Conservation (phyloP, 352 stramenopile genomes). For the Halophytophthora polymorphica region DNA sequence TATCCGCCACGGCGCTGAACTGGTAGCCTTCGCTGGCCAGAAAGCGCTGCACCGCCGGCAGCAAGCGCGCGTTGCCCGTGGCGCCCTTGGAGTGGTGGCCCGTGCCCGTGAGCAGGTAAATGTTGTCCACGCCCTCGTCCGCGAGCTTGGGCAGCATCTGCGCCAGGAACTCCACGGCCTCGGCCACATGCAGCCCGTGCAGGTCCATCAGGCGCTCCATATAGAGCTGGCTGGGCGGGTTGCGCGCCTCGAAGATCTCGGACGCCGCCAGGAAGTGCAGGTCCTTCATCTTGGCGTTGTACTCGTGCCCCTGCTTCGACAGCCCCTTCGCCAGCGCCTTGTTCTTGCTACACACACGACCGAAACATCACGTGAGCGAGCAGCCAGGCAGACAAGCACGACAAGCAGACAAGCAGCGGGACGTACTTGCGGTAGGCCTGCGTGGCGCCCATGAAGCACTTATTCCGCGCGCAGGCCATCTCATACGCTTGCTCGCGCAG, state of each 20-base stretch:
- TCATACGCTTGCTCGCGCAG: conserved; percentile 77
- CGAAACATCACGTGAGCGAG: conserved; percentile 3
- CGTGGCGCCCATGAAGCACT: conserved; percentile 86
- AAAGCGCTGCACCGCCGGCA: conserved; percentile 81
- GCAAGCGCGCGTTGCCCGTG: conserved; percentile 57
- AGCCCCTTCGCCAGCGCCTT: conserved; percentile 66
- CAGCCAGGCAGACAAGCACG: conserved; percentile 4
- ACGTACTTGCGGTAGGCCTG: conserved; percentile 73
- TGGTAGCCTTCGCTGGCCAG: conserved; percentile 70
- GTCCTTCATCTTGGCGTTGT: conserved; percentile 85
- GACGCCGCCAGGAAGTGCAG: conserved; percentile 71
- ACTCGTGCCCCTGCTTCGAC: conserved; percentile 75
- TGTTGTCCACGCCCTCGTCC: conserved; percentile 67
- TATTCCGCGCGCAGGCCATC: conserved; percentile 77
- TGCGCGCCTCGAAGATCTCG: conserved; percentile 78
- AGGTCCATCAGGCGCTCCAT: conserved; percentile 80
- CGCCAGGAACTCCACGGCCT: conserved; percentile 73
- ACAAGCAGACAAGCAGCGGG: conserved; percentile 3
- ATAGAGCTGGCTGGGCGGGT: conserved; percentile 73
- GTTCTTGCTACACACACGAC: conserved; percentile 52
- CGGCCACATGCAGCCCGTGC: conserved; percentile 76
- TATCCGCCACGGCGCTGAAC: conserved; percentile 64
- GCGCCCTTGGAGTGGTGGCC: conserved; percentile 80
- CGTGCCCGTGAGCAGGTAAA: conserved; percentile 80
- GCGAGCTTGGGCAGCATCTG: conserved; percentile 69